phyloP scores from a whole-genome alignment of 257 asterid genomes.

The Cynanchum wilfordii region DNA sequence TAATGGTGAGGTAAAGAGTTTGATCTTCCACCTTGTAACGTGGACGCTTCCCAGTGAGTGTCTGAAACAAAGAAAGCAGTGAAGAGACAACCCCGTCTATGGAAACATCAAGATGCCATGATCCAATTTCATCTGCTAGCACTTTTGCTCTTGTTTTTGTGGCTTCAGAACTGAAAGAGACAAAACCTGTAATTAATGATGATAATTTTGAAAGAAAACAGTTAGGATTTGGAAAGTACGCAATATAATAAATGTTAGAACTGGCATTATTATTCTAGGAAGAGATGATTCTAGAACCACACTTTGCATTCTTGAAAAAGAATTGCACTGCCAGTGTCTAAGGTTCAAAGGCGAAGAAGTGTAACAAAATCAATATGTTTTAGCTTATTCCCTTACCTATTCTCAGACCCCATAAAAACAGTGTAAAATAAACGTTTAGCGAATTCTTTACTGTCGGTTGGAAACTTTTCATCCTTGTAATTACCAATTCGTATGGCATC shows the following conservation, averaged over 20 bases:
- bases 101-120: slow-evolving; percentile 90
- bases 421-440: slow-evolving; percentile 89
- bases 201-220: not conserved
- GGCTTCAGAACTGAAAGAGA: slow-evolving; percentile 61
- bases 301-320: not conserved
- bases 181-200: slow-evolving; percentile 8
- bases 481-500: slow-evolving; percentile 89
- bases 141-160: slow-evolving; percentile 71
- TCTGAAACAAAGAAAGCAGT: slow-evolving; percentile 70
- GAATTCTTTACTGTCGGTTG: slow-evolving; percentile 83
- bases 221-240: not conserved
- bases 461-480: slow-evolving; percentile 68
- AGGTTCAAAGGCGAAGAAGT: slow-evolving; percentile 7
- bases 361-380: slow-evolving; percentile 2
- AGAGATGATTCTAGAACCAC: not conserved
- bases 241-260: not conserved
- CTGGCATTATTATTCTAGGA: not conserved
- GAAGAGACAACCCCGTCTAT: slow-evolving; percentile 85
- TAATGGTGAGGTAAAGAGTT: not conserved
- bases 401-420: slow-evolving; percentile 91
- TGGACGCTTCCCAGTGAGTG: slow-evolving; percentile 77
- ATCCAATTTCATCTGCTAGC: slow-evolving; percentile 87
- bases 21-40: slow-evolving; percentile 59
- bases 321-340: not conserved
- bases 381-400: slow-evolving; percentile 47